phyloP scores from a whole-genome alignment of 2,329 filamentous ascomycete species.

The Ceratocystis albifundus region DNA sequence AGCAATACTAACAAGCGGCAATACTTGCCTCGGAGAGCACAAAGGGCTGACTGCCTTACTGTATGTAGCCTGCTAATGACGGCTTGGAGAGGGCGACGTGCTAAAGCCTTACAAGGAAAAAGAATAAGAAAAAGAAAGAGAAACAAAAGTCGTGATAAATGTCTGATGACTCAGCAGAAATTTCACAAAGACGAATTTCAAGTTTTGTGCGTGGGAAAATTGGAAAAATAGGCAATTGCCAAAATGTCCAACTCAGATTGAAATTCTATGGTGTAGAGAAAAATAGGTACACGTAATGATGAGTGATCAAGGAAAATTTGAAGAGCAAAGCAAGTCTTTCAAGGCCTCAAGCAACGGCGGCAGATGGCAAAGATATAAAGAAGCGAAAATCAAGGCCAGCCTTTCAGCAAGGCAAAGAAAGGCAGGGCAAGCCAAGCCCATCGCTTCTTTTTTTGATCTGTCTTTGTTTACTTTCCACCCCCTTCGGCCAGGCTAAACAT shows the following conservation, averaged over 20 bases:
- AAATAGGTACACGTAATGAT: not conserved
- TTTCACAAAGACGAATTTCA: not conserved
- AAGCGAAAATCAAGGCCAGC: not conserved
- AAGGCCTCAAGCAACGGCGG: not conserved
- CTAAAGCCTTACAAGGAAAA: not conserved
- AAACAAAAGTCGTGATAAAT: not conserved
- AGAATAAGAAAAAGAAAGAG: not conserved
- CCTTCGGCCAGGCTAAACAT: not conserved
- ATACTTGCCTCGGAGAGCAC: too few species aligned
- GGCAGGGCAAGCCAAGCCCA: not conserved
- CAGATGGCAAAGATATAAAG: not conserved
- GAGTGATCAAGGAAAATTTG: not conserved
- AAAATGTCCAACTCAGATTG: too few species aligned
- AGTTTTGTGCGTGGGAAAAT: not conserved
- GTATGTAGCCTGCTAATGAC: too few species aligned
- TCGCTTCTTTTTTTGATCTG: conserved; percentile 5
- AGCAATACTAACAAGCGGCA: too few species aligned
- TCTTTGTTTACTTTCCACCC: conserved; percentile 12
- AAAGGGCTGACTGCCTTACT: not conserved
- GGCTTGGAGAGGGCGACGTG: not conserved
- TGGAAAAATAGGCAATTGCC: not conserved
- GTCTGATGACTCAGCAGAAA: not conserved
- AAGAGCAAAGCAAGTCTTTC: not conserved
- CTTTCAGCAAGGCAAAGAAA: not conserved
- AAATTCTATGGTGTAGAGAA: not conserved